phyloP scores from a whole-genome alignment of 139 green algal genomes.

The Gonium pectorale region DNA sequence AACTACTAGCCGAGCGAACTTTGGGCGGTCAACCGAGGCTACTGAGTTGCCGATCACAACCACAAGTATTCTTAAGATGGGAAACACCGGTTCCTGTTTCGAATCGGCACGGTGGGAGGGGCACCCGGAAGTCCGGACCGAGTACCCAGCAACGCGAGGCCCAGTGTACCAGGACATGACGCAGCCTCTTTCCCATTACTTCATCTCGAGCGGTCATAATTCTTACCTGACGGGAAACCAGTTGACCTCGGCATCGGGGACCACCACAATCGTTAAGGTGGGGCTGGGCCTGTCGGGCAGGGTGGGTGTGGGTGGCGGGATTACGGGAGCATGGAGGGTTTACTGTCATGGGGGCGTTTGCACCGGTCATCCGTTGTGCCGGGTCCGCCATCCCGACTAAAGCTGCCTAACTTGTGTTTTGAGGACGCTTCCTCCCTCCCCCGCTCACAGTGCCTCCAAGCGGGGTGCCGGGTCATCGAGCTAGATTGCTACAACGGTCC shows the following conservation, averaged over 20 bases:
- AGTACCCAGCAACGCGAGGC: not conserved
- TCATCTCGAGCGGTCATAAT: constrained; percentile 53
- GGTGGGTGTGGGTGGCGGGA: too few relatives aligned
- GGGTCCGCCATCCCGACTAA: too few relatives aligned
- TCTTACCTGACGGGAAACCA: constrained; percentile 51
- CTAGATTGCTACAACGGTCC: constrained; percentile 59
- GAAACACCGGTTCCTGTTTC: constrained; percentile 26
- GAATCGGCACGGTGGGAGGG: constrained; percentile 45
- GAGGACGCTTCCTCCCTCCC: too few relatives aligned
- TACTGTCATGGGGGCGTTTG: too few relatives aligned
- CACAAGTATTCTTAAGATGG: too few relatives aligned
- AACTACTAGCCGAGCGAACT: too few relatives aligned
- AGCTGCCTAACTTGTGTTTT: too few relatives aligned
- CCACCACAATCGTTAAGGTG: constrained; percentile 34
- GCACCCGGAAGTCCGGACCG: not conserved
- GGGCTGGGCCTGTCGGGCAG: too few relatives aligned
- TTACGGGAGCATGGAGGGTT: too few relatives aligned
- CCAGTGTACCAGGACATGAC: constrained; percentile 41
- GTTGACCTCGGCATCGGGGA: constrained; percentile 6
- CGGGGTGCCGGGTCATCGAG: constrained; percentile 53
- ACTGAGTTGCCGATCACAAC: too few relatives aligned
- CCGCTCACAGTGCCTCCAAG: not conserved
- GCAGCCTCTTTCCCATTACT: constrained; percentile 46
- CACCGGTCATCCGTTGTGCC: too few relatives aligned
- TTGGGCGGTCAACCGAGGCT: too few relatives aligned